Percentiles rank a stretch among this genome's conserved stretches.
Evolutionary conservation across 768 basidiomycete genomes (phyloP).

Genomic region (Serendipita vermifera): DNA sequence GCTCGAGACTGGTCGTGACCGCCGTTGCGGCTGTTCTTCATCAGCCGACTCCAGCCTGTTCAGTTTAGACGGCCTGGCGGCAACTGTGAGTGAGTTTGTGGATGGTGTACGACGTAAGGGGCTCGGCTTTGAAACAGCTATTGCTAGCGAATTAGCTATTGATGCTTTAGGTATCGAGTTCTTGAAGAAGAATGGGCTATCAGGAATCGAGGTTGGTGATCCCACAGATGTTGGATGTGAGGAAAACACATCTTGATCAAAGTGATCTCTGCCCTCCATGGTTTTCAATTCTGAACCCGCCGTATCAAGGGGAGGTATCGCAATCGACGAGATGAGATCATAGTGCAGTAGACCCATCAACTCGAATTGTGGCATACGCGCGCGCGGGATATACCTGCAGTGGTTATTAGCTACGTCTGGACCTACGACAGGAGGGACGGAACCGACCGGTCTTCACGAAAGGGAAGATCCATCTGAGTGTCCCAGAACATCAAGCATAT

Average conservation of each 20-base stretch:
- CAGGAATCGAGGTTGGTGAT: not conserved
- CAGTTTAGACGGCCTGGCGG: not conserved
- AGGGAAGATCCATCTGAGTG: slow-evolving; percentile 71
- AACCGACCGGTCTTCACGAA: slow-evolving; percentile 56
- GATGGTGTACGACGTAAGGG: not conserved
- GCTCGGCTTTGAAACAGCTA: not conserved
- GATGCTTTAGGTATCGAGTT: slow-evolving; percentile 1
- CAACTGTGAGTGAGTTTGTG: not conserved
- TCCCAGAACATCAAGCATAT: slow-evolving; percentile 76
- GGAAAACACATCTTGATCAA: slow-evolving; percentile 6
- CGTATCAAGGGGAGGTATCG: slow-evolving; percentile 40
- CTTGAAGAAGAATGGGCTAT: not conserved
- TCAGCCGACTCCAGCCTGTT: not conserved
- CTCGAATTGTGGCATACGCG: slow-evolving; percentile 95
- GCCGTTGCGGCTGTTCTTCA: not conserved
- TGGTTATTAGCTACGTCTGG: slow-evolving; percentile 9
- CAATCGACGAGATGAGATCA: slow-evolving; percentile 79
- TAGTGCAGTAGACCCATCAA: slow-evolving; percentile 88
- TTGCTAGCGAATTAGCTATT: not conserved
- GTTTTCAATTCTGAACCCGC: not conserved
- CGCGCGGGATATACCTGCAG: slow-evolving; percentile 75
- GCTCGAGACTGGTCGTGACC: not conserved
- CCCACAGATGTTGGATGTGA: not conserved
- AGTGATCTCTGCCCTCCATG: slow-evolving; percentile 1
- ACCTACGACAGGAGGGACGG: not conserved